Base-by-base conservation (phyloP, 306 rosid genomes). In the Lathyrus tuberosus region DNA sequence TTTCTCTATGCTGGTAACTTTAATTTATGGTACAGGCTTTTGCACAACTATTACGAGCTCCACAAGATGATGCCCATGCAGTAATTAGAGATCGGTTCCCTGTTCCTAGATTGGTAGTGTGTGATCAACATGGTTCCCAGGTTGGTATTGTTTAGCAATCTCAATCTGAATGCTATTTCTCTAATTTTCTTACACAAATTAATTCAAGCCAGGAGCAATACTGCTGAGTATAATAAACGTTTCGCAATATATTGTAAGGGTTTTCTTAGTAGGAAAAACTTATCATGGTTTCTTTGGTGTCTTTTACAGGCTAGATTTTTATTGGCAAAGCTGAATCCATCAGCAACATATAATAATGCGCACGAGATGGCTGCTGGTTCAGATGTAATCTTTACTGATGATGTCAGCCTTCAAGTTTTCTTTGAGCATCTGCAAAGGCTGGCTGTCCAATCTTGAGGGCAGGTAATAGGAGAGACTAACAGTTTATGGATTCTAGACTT, bases 61-160 rank as follows among this genome's bases (percentile, higher is more conserved):
- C 99, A 3, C 86, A 76, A 38, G 89, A 74, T 26, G 99, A 94
- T 80, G 87, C 99, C 41, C 82, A 89, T 67, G 43, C 82, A 35
- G 76, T 94, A 68, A 79, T 80, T 58, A 73, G 77, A 64, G 97
- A 87, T 18, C 92, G 97, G 53, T 94, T 94, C 73, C 99, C 99
- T 69, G 96, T 87, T 30, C 99, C 99, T 68, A 86, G 99, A 69
- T 65, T 94, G 89, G 99, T 94, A 53, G 95, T 94, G 60, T 94
- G 99, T 16, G 99, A 94, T 72, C 99, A 94, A 69, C 99, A 91
- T 76, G 99, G 99, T 70, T 94, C 99, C 62, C 99, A 94, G 99
- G 99, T 91, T 72, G 68, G 78, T 76, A 31, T 72, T 42, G 35
- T 81, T 71, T 51, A 52, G 65, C 62, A 22, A 22, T 15, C 53